Percentiles rank a stretch among this genome's conserved stretches.
Conservation (phyloP, 2,329 filamentous ascomycete genomes). For the Rutstroemia sp. region DNA sequence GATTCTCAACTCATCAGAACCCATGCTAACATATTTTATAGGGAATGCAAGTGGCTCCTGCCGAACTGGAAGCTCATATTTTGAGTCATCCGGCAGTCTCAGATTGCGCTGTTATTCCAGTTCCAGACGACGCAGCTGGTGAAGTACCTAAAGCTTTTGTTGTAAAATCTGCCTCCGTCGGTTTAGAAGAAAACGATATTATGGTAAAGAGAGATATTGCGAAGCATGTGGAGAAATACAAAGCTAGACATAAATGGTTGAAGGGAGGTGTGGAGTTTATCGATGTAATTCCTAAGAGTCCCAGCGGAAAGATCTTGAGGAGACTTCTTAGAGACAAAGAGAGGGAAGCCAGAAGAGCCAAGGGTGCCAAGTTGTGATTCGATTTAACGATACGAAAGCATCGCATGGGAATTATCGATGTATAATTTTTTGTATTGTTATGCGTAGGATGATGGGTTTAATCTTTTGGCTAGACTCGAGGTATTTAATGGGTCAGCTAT, state of each 20-base stretch:
- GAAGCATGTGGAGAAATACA: conserved; percentile 56
- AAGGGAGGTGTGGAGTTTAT: conserved; percentile 57
- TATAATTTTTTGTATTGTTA: no score
- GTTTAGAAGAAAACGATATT: conserved; percentile 50
- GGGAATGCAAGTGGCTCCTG: conserved; percentile 77
- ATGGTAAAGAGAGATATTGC: conserved; percentile 40
- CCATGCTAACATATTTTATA: neutral
- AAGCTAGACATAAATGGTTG: conserved; percentile 62
- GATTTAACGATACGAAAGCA: neutral
- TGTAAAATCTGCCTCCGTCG: conserved; percentile 41
- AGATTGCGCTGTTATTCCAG: conserved; percentile 71
- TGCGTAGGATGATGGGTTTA: no score
- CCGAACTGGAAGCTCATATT: conserved; percentile 74
- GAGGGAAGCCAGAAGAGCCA: conserved; percentile 55
- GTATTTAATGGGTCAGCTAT: neutral
- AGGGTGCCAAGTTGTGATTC: conserved; percentile 39
- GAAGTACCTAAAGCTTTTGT: conserved; percentile 63
- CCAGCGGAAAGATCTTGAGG: conserved; percentile 67
- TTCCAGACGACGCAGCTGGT: conserved; percentile 54
- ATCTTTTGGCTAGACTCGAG: neutral
- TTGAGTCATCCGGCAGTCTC: conserved; percentile 68
- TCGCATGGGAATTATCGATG: neutral
- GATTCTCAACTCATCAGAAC: no score
- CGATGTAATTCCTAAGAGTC: conserved; percentile 63
- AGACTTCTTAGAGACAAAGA: conserved; percentile 66